A percentile compares a stretch with the other conserved stretches of the same genome.
Evolutionary conservation across 2,329 filamentous ascomycete species (phyloP).

Genomic region (Penicillium digitatum): DNA sequence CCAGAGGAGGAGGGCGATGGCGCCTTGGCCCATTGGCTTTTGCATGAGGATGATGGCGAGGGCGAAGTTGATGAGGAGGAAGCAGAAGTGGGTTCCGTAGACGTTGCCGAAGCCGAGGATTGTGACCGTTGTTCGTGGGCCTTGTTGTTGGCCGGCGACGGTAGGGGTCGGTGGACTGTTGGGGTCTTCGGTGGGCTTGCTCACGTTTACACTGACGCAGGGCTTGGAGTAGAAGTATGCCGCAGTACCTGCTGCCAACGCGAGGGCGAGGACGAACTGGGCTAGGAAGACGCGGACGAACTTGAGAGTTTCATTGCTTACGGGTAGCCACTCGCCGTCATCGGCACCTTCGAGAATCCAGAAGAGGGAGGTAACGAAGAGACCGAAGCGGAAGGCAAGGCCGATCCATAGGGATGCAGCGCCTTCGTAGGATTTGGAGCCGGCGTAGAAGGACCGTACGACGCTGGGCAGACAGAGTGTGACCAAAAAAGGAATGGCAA

Average conservation of each 20-base stretch:
- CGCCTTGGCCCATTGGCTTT: constrained; percentile 90
- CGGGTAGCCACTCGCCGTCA: constrained; percentile 70
- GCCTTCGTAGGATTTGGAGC: constrained; percentile 83
- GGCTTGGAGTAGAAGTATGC: constrained; percentile 84
- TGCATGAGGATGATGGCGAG: constrained; percentile 74
- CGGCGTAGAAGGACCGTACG: constrained; percentile 75
- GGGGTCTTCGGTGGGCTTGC: constrained; percentile 45
- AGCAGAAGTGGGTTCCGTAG: constrained; percentile 84
- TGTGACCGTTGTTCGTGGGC: constrained; percentile 55
- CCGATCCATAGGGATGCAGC: constrained; percentile 81
- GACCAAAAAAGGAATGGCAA: constrained; percentile 72
- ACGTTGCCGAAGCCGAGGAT: constrained; percentile 89
- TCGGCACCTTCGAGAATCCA: constrained; percentile 89
- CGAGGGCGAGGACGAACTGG: constrained; percentile 72
- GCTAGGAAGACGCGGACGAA: constrained; percentile 71
- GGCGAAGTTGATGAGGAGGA: constrained; percentile 75
- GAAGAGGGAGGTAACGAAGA: constrained; percentile 73
- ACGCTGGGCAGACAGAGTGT: constrained; percentile 68
- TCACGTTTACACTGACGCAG: constrained; percentile 68
- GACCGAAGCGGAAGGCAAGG: constrained; percentile 68
- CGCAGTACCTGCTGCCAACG: constrained; percentile 76
- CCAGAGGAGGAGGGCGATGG: constrained; percentile 77
- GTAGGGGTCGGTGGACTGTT: constrained; percentile 33
- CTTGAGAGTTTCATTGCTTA: constrained; percentile 64
- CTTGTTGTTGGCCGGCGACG: constrained; percentile 21